Conservation (phyloP, 2,329 filamentous ascomycete species). For the Penicillium sp. region DNA sequence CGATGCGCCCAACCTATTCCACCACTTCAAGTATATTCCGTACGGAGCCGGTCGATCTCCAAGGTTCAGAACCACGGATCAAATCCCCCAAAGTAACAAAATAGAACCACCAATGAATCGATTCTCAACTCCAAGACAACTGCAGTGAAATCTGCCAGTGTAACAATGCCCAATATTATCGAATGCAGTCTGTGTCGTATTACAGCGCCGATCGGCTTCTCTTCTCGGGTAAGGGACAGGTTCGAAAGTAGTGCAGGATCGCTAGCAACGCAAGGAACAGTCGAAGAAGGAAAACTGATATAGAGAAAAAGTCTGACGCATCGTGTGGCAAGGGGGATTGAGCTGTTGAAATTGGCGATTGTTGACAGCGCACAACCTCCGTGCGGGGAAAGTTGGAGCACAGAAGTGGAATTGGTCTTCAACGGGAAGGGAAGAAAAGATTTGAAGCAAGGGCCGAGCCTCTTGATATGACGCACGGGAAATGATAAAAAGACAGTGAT, state of each 20-base stretch:
- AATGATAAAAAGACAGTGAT: background rate
- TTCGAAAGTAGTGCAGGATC: background rate
- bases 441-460: constrained; percentile 1
- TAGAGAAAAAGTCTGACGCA: constrained; percentile 32
- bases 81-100: background rate
- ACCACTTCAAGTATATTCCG: background rate
- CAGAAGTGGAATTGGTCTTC: background rate
- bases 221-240: background rate
- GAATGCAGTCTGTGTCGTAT: constrained; percentile 5
- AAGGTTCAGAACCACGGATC: background rate
- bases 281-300: constrained; percentile 17
- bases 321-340: constrained; percentile 27
- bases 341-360: background rate
- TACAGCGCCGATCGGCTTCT: background rate
- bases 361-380: background rate
- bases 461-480: constrained; percentile 18
- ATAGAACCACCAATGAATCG: background rate
- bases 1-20: background rate
- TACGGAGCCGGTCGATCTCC: background rate
- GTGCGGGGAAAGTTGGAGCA: constrained; percentile 3
- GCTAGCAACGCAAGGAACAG: constrained; percentile 29
- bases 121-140: background rate
- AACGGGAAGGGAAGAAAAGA: background rate
- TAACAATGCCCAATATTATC: constrained; percentile 2
- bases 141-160: background rate